Evolutionary conservation across 1,284 basidiomycete genomes (phyloP).

Genomic region (Tranzscheliella williamsii): DNA sequence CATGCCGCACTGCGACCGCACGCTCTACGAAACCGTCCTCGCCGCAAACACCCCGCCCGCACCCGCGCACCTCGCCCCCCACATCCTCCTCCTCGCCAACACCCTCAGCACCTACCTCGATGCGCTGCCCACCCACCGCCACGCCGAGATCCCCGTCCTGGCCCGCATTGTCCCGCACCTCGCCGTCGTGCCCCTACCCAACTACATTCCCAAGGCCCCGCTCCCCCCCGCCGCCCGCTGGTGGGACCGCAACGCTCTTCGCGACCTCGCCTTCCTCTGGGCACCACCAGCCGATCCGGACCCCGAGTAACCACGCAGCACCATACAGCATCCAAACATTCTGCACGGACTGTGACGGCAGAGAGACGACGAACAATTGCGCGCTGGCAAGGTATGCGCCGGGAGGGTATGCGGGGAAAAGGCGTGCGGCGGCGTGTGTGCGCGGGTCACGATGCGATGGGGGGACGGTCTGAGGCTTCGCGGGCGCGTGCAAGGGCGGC

Average conservation of each 20-base stretch:
- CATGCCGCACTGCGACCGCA: constrained; percentile 35
- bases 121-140: neutral
- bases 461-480: too few relatives aligned
- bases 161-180: neutral
- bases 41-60: constrained; percentile 1
- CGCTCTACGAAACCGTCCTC: constrained; percentile 20
- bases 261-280: constrained; percentile 31
- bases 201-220: constrained; percentile 1
- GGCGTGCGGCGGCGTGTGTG: too few relatives aligned
- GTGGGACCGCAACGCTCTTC: constrained; percentile 18
- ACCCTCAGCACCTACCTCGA: constrained; percentile 9
- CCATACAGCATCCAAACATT: too few relatives aligned
- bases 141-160: constrained; percentile 1
- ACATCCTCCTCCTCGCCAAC: constrained; percentile 14
- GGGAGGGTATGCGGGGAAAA: too few relatives aligned
- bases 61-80: neutral
- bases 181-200: neutral
- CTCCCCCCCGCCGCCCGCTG: neutral
- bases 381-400: too few relatives aligned
- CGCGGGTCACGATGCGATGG: too few relatives aligned
- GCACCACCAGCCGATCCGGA: too few relatives aligned
- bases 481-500: constrained; percentile 2
- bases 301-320: too few relatives aligned
- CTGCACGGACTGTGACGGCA: too few relatives aligned
- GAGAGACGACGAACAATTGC: too few relatives aligned